Evolutionary conservation across 495 filamentous ascomycete genomes (phyloP), one percentile per base, ranked within the genome.

Genomic region (Apodospora peruviana): DNA sequence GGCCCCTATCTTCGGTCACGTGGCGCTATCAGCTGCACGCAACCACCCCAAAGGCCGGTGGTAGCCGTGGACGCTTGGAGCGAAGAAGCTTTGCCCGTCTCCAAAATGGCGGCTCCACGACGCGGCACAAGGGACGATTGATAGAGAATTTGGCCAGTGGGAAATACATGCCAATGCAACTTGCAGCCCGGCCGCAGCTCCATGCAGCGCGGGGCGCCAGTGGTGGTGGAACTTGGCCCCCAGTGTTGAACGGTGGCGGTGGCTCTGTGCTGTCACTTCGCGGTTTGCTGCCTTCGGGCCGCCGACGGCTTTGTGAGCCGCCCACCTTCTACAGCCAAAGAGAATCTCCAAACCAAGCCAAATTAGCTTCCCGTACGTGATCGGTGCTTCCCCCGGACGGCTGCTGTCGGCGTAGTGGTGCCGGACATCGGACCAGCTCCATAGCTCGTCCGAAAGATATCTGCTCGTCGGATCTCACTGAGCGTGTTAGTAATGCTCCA

Each of bases 1-100:
- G n/a, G 37, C 19, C 14, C 18, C 47, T 29, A 58, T 60, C 61
- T 60, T 66, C 58, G 43, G 53, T 57, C 58, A 59, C 58, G 55
- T 56, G 57, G 51, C 14, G 25, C 39, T n/a, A 14, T n/a, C n/a
- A 11, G 7, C 27, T 32, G 7, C 27, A 32, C 23, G 12, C 27
- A n/a, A n/a, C n/a, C n/a, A n/a, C n/a, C n/a, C n/a, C n/a, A 25
- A 61, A 59, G 47, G 55, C 63, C 63, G 63, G 47, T 36, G 47
- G 50, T 66, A 66, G 53, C 62, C 62, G 59, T 32, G 21, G 24
- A 4, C 35, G 35, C 29, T 53, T 57, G 53, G 56, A 39, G 53
- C 40, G 17, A 4, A 11, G 22, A 20, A 22, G 20, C 7, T 41
- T 35, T 22, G 27, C 39, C 18, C 10, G 18, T 25, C n/a, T n/a